These are phyloP conservation scores for Cryptococcus sp. DNA, from an alignment of 1,284 basidiomycete species.

Conservation along the genomic window DNA sequence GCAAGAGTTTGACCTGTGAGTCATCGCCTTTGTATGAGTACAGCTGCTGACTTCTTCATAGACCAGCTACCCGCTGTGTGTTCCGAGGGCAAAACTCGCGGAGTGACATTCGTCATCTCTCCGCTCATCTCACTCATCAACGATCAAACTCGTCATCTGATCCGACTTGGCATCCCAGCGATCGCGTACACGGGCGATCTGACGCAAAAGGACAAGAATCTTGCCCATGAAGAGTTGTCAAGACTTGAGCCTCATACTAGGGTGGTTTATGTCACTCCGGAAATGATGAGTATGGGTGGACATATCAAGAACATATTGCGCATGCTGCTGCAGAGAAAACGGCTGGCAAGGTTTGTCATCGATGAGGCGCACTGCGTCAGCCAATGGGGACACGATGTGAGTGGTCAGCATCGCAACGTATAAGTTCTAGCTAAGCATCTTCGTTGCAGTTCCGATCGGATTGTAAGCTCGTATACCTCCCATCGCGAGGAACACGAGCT, in stretches of 20 bases:
- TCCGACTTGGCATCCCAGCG: slow-evolving; percentile 68
- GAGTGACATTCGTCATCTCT: slow-evolving; percentile 89
- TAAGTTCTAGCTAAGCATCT: background rate
- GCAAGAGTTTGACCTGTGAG: slow-evolving; percentile 79
- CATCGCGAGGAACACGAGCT: background rate
- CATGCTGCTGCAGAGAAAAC: slow-evolving; percentile 61
- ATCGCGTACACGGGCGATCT: slow-evolving; percentile 71
- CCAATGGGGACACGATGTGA: slow-evolving; percentile 57
- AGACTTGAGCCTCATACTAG: slow-evolving; percentile 53
- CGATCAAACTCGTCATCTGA: slow-evolving; percentile 81
- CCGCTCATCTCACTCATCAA: slow-evolving; percentile 88
- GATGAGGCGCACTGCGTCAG: slow-evolving; percentile 95
- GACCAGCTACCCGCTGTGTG: slow-evolving; percentile 84
- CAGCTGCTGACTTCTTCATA: slow-evolving; percentile 9
- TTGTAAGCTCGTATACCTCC: slow-evolving; percentile 29
- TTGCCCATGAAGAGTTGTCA: slow-evolving; percentile 57
- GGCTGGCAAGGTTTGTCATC: slow-evolving; percentile 85
- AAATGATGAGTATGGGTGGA: slow-evolving; percentile 72
- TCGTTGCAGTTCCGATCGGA: slow-evolving; percentile 49
- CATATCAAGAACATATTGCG: slow-evolving; percentile 63
- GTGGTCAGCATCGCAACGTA: slow-evolving; percentile 9
- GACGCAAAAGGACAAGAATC: slow-evolving; percentile 47
- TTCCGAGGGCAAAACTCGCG: slow-evolving; percentile 66
- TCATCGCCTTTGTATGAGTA: slow-evolving; percentile 6
- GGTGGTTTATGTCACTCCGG: slow-evolving; percentile 92